These are phyloP conservation scores for Euphorbia corollata DNA, from an alignment of 441 rosid species.

Conservation along the genomic window DNA sequence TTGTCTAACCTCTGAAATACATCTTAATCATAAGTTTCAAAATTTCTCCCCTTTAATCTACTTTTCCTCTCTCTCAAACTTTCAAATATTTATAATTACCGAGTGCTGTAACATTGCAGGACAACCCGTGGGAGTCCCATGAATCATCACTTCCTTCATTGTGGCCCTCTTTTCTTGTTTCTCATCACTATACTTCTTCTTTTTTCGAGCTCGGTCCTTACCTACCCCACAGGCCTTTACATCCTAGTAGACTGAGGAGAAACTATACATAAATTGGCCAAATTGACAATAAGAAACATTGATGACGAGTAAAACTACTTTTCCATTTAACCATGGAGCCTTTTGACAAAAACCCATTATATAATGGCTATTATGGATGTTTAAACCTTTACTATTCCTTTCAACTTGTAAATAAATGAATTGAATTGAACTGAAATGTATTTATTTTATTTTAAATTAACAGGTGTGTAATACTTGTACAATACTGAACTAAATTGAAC, in stretches of 20 bases:
- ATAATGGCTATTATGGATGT: constrained; percentile 26
- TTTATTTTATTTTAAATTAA: too few relatives aligned
- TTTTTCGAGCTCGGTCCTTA: constrained; percentile 4
- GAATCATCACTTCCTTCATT: constrained; percentile 29
- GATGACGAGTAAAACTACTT: constrained; percentile 16
- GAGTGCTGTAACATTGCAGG: constrained; percentile 23
- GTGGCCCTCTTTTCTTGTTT: constrained; percentile 17
- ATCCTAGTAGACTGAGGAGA: background rate
- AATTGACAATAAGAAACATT: background rate
- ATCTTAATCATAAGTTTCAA: constrained; percentile 30
- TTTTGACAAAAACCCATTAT: constrained; percentile 20
- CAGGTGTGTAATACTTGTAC: too few relatives aligned
- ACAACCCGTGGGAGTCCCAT: constrained; percentile 34
- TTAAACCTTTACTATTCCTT: constrained; percentile 21
- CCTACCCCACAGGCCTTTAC: constrained; percentile 9
- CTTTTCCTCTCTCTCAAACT: constrained; percentile 30
- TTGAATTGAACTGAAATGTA: background rate
- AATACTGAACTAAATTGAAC: too few relatives aligned
- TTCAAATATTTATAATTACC: constrained; percentile 39
- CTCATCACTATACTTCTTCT: constrained; percentile 5
- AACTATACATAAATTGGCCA: constrained; percentile 6
- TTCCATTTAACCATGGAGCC: constrained; percentile 18
- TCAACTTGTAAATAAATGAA: too few relatives aligned
- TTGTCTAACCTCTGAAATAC: constrained; percentile 23
- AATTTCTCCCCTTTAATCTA: constrained; percentile 11